A percentile compares a stretch with the other conserved stretches of the same genome.
phyloP scores from a whole-genome alignment of 305 asterid genomes.

The Fraxinus velutina region DNA sequence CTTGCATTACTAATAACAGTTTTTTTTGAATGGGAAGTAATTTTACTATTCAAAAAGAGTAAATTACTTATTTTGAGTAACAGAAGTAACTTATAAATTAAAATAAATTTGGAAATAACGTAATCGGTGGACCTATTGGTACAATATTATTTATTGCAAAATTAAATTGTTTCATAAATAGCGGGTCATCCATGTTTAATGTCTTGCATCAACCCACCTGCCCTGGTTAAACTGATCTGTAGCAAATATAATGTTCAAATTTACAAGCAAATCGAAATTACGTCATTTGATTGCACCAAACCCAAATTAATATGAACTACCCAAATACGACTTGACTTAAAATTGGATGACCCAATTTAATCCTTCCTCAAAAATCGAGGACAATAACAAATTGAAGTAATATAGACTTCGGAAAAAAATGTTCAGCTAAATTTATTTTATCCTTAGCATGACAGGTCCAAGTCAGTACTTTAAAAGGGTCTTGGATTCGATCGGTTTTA shows the following conservation, averaged over 20 bases:
- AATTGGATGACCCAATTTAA: background rate
- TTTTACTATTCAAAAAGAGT: background rate
- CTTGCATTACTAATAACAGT: background rate
- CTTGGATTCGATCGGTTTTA: background rate
- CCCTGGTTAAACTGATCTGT: background rate
- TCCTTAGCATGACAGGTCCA: background rate
- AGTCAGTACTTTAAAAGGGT: background rate
- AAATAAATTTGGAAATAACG: background rate
- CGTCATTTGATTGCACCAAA: background rate
- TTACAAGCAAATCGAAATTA: background rate
- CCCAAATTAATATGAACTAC: background rate
- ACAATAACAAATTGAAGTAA: background rate
- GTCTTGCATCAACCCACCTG: background rate
- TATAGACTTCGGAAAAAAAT: background rate
- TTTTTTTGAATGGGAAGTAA: background rate
- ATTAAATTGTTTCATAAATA: background rate
- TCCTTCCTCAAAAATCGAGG: background rate
- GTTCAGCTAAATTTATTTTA: background rate
- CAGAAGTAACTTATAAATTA: background rate
- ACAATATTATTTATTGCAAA: background rate
- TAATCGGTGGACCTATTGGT: background rate
- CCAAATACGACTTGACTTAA: background rate
- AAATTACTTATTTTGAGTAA: background rate
- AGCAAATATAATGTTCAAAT: background rate
- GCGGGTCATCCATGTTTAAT: background rate